Conservation (phyloP, 2,329 filamentous ascomycete genomes). For the Ceratocystis smalleyi region DNA sequence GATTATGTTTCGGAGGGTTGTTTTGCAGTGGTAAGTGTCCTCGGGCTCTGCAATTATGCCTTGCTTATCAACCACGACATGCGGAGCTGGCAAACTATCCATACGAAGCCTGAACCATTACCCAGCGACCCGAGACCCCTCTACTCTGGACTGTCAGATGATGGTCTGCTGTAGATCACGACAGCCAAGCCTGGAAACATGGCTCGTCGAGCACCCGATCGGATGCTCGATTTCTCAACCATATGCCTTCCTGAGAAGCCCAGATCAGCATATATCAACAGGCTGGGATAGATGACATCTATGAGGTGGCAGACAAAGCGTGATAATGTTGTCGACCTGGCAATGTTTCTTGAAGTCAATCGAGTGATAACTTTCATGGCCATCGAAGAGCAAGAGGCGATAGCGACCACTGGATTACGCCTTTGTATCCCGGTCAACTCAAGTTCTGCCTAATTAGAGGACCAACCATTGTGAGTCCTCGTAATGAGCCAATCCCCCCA, state of each 20-base stretch:
- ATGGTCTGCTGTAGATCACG: too few relatives aligned
- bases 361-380: neutral
- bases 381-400: neutral
- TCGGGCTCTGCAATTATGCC: too few relatives aligned
- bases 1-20: too few relatives aligned
- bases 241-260: neutral
- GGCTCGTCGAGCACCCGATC: neutral
- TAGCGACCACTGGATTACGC: neutral
- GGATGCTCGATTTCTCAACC: too few relatives aligned
- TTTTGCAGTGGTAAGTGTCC: too few relatives aligned
- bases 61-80: too few relatives aligned
- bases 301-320: neutral
- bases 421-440: neutral
- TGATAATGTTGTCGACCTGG: neutral
- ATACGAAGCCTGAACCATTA: too few relatives aligned
- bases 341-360: neutral
- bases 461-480: neutral
- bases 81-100: too few relatives aligned
- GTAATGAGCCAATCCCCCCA: neutral
- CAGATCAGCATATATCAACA: neutral
- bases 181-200: too few relatives aligned
- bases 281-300: neutral
- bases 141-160: too few relatives aligned
- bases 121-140: too few relatives aligned
- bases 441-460: neutral